phyloP scores from a whole-genome alignment of 2,329 filamentous ascomycete species.

The Lachnellula arida region DNA sequence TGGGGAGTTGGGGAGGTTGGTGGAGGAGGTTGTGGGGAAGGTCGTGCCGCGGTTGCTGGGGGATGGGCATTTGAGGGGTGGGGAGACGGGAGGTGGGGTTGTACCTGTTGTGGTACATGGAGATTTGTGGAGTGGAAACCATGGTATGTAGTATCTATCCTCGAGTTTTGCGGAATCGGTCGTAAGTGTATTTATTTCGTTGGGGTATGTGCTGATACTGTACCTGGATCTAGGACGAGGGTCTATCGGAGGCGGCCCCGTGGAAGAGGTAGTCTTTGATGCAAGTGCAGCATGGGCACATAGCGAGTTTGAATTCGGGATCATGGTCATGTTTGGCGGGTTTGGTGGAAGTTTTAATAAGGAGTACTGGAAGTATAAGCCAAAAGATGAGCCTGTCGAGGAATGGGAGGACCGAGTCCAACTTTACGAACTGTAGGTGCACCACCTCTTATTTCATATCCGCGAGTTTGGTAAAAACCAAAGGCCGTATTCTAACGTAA shows the following conservation, averaged over 20 bases:
- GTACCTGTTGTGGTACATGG: slow-evolving; percentile 82
- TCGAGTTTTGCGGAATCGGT: no score
- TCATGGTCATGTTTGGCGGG: slow-evolving; percentile 96
- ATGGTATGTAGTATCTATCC: slow-evolving; percentile 37
- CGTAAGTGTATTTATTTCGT: no score
- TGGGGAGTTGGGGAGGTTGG: slow-evolving; percentile 52
- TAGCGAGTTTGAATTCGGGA: slow-evolving; percentile 84
- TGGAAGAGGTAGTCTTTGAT: slow-evolving; percentile 78
- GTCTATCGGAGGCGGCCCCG: slow-evolving; percentile 48
- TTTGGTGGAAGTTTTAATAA: slow-evolving; percentile 68
- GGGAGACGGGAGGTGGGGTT: slow-evolving; percentile 45
- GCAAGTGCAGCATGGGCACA: slow-evolving; percentile 79
- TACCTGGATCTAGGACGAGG: slow-evolving; percentile 38
- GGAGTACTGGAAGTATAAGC: slow-evolving; percentile 71
- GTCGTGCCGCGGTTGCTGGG: slow-evolving; percentile 77
- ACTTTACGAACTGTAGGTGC: slow-evolving; percentile 75
- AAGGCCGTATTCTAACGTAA: background rate
- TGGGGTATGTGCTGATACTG: no score
- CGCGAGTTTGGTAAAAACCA: background rate
- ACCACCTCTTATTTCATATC: background rate
- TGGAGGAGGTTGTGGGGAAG: slow-evolving; percentile 56
- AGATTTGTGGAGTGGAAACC: slow-evolving; percentile 91
- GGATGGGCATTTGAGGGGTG: slow-evolving; percentile 56
- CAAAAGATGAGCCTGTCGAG: slow-evolving; percentile 71
- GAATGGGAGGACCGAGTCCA: slow-evolving; percentile 82